A percentile compares a stretch with the other conserved stretches of the same genome.
Conservation (phyloP, 129 eudicot species). For the Escallonia herrerae region DNA sequence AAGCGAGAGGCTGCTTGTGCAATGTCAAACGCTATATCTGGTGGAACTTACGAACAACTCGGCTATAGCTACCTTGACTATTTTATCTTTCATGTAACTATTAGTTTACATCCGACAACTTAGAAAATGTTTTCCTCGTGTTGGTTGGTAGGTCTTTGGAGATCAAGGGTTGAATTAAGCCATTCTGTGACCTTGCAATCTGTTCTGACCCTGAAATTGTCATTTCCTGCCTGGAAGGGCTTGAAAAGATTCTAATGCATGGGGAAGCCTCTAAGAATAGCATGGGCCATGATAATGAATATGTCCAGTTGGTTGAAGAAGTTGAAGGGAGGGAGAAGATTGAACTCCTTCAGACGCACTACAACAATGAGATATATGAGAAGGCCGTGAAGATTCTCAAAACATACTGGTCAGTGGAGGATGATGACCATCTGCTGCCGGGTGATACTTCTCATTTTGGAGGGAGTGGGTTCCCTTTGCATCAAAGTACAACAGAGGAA, state of each 20-base stretch:
- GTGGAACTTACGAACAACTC: no score
- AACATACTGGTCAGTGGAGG: no score
- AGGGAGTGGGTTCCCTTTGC: no score
- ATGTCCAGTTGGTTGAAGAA: slow-evolving; percentile 38
- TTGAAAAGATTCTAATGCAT: slow-evolving; percentile 1
- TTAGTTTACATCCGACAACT: no score
- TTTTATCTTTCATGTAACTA: no score
- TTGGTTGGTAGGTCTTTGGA: no score
- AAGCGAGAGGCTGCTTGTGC: no score
- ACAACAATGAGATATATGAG: slow-evolving; percentile 40
- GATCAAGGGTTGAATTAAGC: slow-evolving; percentile 5
- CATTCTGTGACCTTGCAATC: slow-evolving; percentile 54
- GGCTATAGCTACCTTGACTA: no score
- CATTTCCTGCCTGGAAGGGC: slow-evolving; percentile 34
- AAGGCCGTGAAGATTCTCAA: slow-evolving; percentile 16
- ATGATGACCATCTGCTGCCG: slow-evolving; percentile 29
- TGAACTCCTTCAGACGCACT: slow-evolving; percentile 38
- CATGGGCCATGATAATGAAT: slow-evolving; percentile 28
- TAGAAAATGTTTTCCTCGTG: no score
- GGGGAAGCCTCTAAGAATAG: slow-evolving; percentile 38
- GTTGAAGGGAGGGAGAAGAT: slow-evolving; percentile 41
- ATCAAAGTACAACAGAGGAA: no score
- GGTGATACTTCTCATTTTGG: slow-evolving; percentile 10
- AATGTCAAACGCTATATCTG: no score
- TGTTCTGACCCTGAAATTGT: slow-evolving; percentile 37